These are phyloP conservation scores for Brasenia schreberi DNA, from an alignment of 164 flowering plant genomes.

Conservation along the genomic window DNA sequence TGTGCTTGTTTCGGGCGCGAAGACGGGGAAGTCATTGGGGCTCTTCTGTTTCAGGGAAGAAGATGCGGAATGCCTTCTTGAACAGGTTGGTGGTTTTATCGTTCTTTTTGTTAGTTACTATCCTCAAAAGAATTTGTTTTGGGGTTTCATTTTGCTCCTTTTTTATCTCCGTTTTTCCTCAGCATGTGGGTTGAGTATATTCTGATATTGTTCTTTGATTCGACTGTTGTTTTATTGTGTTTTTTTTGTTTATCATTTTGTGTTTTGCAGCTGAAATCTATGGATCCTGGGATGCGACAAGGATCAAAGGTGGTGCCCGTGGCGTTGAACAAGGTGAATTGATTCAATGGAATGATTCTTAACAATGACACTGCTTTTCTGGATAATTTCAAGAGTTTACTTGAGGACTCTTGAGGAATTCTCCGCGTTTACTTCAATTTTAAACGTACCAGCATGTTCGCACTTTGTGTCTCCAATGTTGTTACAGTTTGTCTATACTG, in stretches of 20 bases:
- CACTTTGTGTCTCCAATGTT: too few species aligned
- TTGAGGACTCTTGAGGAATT: too few species aligned
- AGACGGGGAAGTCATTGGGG: constrained; percentile 42
- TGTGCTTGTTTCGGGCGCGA: constrained; percentile 60
- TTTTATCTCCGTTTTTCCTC: background rate
- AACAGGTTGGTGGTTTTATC: constrained; percentile 12
- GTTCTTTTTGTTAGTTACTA: too few species aligned
- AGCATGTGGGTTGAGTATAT: background rate
- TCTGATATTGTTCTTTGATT: background rate
- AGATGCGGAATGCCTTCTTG: constrained; percentile 67
- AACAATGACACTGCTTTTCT: too few species aligned
- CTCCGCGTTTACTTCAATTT: too few species aligned
- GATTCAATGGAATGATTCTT: background rate
- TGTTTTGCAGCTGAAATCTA: constrained; percentile 25
- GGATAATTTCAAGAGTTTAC: too few species aligned
- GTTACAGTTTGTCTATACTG: too few species aligned
- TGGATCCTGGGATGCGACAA: constrained; percentile 49
- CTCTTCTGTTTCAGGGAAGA: constrained; percentile 61
- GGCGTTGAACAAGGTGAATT: constrained; percentile 62
- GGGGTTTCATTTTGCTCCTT: background rate
- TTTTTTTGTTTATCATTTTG: background rate
- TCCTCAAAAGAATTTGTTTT: background rate
- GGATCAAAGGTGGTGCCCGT: constrained; percentile 73
- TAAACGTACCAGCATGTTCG: too few species aligned
- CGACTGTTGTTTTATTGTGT: background rate